Conservation (phyloP, 305 asterid species). For the Caryopteris hybrid region DNA sequence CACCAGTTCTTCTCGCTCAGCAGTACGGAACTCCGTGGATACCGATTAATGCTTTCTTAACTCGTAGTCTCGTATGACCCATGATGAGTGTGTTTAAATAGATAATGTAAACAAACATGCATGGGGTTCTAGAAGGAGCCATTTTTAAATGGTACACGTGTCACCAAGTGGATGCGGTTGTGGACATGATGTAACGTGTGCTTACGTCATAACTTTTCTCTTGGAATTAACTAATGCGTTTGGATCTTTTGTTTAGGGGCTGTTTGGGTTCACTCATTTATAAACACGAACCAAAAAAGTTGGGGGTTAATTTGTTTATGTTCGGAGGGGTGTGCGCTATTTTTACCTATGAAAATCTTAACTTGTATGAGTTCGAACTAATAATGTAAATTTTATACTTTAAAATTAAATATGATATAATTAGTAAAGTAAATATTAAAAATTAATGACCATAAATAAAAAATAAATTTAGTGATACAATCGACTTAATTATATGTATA, state of each 20-base stretch:
- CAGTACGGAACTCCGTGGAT: neutral
- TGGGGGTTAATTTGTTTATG: too few species aligned
- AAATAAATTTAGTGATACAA: too few species aligned
- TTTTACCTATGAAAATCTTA: too few species aligned
- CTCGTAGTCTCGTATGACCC: too few species aligned
- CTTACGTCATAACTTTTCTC: conserved; percentile 9
- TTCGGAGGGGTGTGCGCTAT: too few species aligned
- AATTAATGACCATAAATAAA: too few species aligned
- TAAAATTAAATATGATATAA: too few species aligned
- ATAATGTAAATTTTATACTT: too few species aligned
- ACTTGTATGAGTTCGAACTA: too few species aligned
- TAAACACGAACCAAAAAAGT: too few species aligned
- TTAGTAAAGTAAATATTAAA: too few species aligned
- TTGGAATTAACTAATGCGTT: neutral
- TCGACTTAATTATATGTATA: too few species aligned
- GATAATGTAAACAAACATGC: neutral
- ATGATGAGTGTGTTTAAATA: conserved; percentile 4
- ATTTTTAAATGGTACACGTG: neutral
- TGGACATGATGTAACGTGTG: neutral
- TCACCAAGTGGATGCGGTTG: neutral
- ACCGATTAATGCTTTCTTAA: neutral
- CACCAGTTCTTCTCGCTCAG: neutral
- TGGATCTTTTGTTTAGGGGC: neutral
- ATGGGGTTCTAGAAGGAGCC: conserved; percentile 1
- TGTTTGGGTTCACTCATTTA: neutral